Conservation (phyloP, 1,284 basidiomycete species). For the Coniophora puteana region DNA sequence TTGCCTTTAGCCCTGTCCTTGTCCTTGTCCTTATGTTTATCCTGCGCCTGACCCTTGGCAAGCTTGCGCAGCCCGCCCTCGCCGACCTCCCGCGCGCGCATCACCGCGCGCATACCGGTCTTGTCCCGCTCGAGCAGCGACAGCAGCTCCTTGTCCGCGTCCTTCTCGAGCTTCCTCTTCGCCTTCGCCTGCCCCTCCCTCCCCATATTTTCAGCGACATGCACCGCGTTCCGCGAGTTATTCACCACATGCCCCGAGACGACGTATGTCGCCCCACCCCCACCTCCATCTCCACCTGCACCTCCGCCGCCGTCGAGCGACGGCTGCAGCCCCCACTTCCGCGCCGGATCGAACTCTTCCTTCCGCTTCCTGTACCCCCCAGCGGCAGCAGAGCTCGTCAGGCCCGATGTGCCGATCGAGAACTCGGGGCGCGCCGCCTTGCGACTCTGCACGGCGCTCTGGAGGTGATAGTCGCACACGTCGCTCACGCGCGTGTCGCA, state of each 20-base stretch:
- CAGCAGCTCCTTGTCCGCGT: constrained; percentile 58
- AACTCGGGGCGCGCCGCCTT: constrained; percentile 81
- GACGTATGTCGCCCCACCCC: constrained; percentile 69
- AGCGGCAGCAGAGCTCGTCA: constrained; percentile 45
- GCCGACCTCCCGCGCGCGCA: constrained; percentile 49
- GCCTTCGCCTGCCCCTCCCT: constrained; percentile 71
- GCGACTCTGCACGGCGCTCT: constrained; percentile 71
- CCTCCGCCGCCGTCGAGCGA: constrained; percentile 31
- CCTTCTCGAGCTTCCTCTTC: constrained; percentile 55
- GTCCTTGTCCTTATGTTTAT: constrained; percentile 18
- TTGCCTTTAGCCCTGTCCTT: constrained; percentile 24
- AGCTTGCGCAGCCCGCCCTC: constrained; percentile 19
- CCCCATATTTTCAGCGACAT: constrained; percentile 63
- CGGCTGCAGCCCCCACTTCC: constrained; percentile 71
- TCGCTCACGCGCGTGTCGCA: constrained; percentile 80
- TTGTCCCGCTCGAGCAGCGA: constrained; percentile 58
- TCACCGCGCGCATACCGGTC: constrained; percentile 57
- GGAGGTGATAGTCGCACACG: constrained; percentile 89
- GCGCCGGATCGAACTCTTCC: constrained; percentile 57
- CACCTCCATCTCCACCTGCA: constrained; percentile 26
- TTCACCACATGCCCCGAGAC: constrained; percentile 71
- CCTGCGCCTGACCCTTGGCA: constrained; percentile 12
- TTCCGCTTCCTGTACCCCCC: constrained; percentile 55
- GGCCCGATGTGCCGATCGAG: constrained; percentile 66
- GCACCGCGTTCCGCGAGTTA: constrained; percentile 40